Base-by-base conservation (phyloP, 2,329 filamentous ascomycete species). In the Monilinia fructicola region DNA sequence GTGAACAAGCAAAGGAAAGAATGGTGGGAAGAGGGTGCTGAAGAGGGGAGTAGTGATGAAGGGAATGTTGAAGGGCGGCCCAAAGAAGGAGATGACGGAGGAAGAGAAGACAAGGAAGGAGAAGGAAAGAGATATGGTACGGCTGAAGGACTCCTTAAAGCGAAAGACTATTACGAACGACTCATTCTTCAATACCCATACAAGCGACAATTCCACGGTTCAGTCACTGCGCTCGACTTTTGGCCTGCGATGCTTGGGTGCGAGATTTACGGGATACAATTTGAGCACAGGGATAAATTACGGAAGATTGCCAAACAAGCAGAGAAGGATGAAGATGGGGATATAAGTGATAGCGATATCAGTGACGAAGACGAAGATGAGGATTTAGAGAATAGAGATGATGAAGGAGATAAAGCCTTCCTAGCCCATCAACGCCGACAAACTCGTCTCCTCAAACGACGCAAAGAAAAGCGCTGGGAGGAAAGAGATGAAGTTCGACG, bases 171-270 rank as follows among this genome's bases (percentile, higher is more conserved):
- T 78, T 93, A 95, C 74, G 89, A 94, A 70, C 84, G 84, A 38
- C 81, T 97, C 68, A 90, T 94, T 61, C 82, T 92, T 71, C 89
- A 92, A 74, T 85, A 93, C 77, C 89, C 92, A 9, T 88, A 90
- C 80, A 75, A 73, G 50, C 85, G 88, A 72, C 82, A 85, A 72
- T 81, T 81, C 68, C 81, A 83, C 6, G 86, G 87, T 0, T 79
- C 85, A 61, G 78, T 88, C 53, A 90, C 86, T 70, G 87, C 91
- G 14, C 75, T 90, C 48, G 87, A 92, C 68, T 96, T 97, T 76
- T 93, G 92, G 79, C 88, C 91, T 18, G 90, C 90, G 18, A 85
- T 96, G 79, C 88, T 94, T 72, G 87, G 87, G 59, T 85, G 92
- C 55, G 94, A 95, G 85, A 84, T 97, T 62, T 93, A 92, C 76